phyloP scores from a whole-genome alignment of 2,329 filamentous ascomycete genomes.

The Fusarium liriodendri region DNA sequence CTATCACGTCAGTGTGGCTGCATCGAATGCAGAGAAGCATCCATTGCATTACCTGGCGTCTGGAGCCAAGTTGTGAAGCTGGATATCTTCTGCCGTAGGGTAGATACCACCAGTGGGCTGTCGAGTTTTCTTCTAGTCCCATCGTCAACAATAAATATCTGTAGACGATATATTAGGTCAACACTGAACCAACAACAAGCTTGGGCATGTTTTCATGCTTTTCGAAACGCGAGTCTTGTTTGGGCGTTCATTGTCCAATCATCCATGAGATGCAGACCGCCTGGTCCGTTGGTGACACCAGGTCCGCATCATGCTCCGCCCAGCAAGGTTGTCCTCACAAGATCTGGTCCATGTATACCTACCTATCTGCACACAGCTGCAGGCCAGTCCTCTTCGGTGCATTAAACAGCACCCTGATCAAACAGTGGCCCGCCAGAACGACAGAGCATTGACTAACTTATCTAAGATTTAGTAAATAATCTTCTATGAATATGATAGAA shows the following conservation, averaged over 20 bases:
- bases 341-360: not conserved
- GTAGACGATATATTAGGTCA: not conserved
- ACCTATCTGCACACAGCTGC: not conserved
- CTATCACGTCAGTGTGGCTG: slow-evolving; percentile 12
- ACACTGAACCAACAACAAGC: not conserved
- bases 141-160: not conserved
- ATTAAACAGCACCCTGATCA: not conserved
- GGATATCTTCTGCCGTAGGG: not conserved
- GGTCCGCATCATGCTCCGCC: not conserved
- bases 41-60: not conserved
- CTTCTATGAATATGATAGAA: too few relatives aligned
- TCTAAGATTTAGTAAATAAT: too few relatives aligned
- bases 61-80: not conserved
- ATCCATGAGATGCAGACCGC: not conserved
- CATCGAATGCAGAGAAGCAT: slow-evolving; percentile 3
- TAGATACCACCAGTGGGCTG: not conserved
- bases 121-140: not conserved
- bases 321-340: not conserved
- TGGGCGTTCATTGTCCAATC: not conserved
- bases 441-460: too few relatives aligned
- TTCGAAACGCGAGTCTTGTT: not conserved
- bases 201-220: not conserved
- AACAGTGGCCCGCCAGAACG: not conserved
- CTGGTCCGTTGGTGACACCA: not conserved
- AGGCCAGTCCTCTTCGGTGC: not conserved